Evolutionary conservation across 2,329 filamentous ascomycete species (phyloP).

Genomic region (Penicillium sp.): DNA sequence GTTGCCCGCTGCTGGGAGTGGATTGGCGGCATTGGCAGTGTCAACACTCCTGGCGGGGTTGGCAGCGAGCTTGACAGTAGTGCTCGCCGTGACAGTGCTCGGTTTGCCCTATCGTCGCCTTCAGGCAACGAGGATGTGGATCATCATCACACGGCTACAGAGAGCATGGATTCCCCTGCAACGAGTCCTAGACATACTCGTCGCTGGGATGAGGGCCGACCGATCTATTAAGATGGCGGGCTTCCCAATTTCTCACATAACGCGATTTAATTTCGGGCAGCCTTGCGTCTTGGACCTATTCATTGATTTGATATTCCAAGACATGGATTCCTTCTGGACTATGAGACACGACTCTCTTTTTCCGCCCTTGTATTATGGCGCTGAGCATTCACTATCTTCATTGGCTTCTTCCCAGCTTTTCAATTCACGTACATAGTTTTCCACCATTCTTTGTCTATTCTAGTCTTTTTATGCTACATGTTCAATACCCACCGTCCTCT

Average conservation of each 20-base stretch:
- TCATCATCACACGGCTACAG: conserved; percentile 20
- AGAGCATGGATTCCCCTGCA: conserved; percentile 19
- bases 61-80: conserved; percentile 40
- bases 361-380: neutral
- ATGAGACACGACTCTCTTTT: conserved; percentile 17
- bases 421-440: conserved; percentile 26
- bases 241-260: neutral
- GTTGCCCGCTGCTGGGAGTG: conserved; percentile 70
- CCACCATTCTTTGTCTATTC: conserved; percentile 18
- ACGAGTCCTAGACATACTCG: conserved; percentile 36
- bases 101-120: conserved; percentile 35
- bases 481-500: conserved; percentile 19
- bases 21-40: conserved; percentile 63
- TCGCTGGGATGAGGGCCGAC: conserved; percentile 48
- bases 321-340: conserved; percentile 10
- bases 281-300: conserved; percentile 13
- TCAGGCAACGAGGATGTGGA: conserved; percentile 23
- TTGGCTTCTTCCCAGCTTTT: neutral
- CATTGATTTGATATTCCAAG: conserved; percentile 19
- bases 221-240: conserved; percentile 41
- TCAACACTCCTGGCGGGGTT: conserved; percentile 58
- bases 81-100: conserved; percentile 33
- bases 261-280: conserved; percentile 11
- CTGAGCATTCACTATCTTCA: neutral
- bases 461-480: conserved; percentile 10